These are phyloP conservation scores for Tricholoma saponaceum DNA, from an alignment of 768 basidiomycete species.

Conservation along the genomic window DNA sequence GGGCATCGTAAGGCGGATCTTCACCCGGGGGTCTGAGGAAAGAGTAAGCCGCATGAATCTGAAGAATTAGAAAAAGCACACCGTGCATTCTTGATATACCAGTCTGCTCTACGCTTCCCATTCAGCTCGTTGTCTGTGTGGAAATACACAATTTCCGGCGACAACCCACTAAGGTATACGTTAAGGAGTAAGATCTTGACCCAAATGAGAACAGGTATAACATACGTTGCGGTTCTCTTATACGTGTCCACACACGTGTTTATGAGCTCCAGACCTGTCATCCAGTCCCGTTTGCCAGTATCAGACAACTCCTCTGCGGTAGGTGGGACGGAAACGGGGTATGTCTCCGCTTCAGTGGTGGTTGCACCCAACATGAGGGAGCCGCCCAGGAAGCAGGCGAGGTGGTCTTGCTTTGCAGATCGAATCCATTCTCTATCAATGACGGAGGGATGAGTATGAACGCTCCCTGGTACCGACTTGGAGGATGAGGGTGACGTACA, in stretches of 20 bases:
- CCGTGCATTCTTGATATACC: conserved; percentile 86
- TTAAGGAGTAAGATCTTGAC: background rate
- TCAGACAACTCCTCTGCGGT: conserved; percentile 51
- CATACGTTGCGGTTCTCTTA: conserved; percentile 70
- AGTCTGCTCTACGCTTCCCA: conserved; percentile 47
- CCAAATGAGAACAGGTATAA: conserved; percentile 7
- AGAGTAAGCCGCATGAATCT: background rate
- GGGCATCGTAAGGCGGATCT: conserved; percentile 68
- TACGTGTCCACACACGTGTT: conserved; percentile 86
- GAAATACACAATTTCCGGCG: conserved; percentile 89
- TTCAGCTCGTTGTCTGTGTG: conserved; percentile 47
- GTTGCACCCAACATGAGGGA: conserved; percentile 88
- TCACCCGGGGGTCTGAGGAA: conserved; percentile 21
- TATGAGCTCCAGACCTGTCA: conserved; percentile 74
- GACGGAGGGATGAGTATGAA: background rate
- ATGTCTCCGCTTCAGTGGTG: conserved; percentile 46
- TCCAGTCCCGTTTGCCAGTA: conserved; percentile 75
- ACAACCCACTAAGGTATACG: conserved; percentile 58
- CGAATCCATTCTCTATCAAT: conserved; percentile 59
- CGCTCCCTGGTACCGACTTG: background rate
- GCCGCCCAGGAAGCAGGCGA: conserved; percentile 93
- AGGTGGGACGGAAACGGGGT: conserved; percentile 64
- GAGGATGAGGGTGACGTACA: conserved; percentile 25
- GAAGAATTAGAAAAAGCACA: conserved; percentile 22
- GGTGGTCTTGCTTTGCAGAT: conserved; percentile 89